Percentiles rank a stretch among this genome's conserved stretches.
Evolutionary conservation across 208 protist species (phyloP).

Genomic region (Porcisia deanei): DNA sequence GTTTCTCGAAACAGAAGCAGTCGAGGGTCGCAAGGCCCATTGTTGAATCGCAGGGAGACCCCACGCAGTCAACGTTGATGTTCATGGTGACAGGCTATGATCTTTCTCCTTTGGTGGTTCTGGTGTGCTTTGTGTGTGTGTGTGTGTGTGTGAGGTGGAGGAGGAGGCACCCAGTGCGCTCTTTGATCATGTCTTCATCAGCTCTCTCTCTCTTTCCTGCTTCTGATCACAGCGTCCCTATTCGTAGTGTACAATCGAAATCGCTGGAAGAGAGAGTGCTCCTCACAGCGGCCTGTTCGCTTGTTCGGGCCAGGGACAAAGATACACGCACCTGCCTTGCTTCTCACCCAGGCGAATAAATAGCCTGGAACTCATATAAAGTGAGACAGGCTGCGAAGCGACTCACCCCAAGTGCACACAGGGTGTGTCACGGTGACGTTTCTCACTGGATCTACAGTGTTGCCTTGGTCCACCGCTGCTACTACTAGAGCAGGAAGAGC

Average conservation of each 20-base stretch:
- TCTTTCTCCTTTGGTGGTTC: not conserved
- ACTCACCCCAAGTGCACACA: not conserved
- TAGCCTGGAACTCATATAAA: not conserved
- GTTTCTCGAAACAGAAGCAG: not conserved
- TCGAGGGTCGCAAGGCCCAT: not conserved
- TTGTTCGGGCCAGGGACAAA: too few relatives aligned
- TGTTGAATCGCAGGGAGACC: too few relatives aligned
- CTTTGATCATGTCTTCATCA: not conserved
- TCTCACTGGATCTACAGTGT: not conserved
- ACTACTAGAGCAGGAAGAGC: too few relatives aligned
- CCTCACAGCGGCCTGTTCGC: too few relatives aligned
- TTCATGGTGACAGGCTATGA: not conserved
- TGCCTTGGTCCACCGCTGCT: not conserved
- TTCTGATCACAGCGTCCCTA: not conserved
- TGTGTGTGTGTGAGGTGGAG: not conserved
- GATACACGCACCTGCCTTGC: too few relatives aligned
- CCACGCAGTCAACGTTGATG: not conserved
- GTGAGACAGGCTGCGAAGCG: not conserved
- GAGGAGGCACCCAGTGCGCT: too few relatives aligned
- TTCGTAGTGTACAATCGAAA: not conserved
- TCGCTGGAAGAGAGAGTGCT: too few relatives aligned
- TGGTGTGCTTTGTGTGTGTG: not conserved
- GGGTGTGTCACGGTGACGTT: not conserved
- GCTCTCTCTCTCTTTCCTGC: not conserved
- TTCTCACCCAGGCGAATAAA: too few relatives aligned